phyloP scores from a whole-genome alignment of 345 rosid species.

The Salix koriyanagi region DNA sequence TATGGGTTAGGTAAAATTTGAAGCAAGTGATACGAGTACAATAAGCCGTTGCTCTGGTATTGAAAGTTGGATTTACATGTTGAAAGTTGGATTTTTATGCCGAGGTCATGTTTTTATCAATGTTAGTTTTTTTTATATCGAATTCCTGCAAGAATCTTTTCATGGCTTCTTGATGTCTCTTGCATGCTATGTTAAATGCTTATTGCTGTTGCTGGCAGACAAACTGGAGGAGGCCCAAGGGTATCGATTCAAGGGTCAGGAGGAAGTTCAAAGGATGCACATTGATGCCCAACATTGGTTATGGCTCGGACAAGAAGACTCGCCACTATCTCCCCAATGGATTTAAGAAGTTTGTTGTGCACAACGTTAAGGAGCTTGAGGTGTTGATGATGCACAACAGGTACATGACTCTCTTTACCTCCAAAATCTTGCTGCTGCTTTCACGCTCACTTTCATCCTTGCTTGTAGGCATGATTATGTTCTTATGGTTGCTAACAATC shows the following conservation, averaged over 20 bases:
- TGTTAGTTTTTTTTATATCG: background rate
- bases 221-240: conserved; percentile 66
- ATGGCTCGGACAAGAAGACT: conserved; percentile 61
- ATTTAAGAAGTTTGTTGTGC: conserved; percentile 61
- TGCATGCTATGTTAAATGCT: no score
- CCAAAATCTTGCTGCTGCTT: background rate
- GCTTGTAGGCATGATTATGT: background rate
- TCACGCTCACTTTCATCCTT: background rate
- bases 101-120: background rate
- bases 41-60: conserved; percentile 58
- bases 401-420: conserved; percentile 5
- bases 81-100: background rate
- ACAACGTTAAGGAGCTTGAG: conserved; percentile 52
- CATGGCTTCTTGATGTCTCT: background rate
- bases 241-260: conserved; percentile 72
- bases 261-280: conserved; percentile 69
- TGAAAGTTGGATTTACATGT: background rate
- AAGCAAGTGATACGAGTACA: background rate
- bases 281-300: conserved; percentile 67
- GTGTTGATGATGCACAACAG: conserved; percentile 75
- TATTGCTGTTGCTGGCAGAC: conserved; percentile 14
- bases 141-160: background rate
- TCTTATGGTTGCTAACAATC: background rate
- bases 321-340: conserved; percentile 71
- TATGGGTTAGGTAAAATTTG: background rate